Evolutionary conservation across 306 rosid genomes (phyloP), one percentile per base, ranked within the genome.

Genomic region (Glycine tomentella): DNA sequence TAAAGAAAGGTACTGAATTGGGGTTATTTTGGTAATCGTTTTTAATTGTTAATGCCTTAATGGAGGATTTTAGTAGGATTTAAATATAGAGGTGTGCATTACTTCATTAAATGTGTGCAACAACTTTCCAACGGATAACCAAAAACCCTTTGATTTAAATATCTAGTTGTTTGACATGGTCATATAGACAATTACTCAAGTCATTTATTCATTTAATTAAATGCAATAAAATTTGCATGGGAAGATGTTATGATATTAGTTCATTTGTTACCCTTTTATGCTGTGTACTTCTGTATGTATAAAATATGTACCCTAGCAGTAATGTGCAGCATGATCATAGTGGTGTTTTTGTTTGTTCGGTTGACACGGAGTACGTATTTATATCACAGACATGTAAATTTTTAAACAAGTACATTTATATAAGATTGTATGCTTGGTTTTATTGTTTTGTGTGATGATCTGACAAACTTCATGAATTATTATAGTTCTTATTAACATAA

Each of bases 401-500:
- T 1, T 6, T 15, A 15, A n/a, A 55, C 61, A 55, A 57, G 5
- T 17, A 57, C 63, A 57, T 55, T 55, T 55, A 55, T 55, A 55
- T 55, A 55, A 55, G 10, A 56, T 56, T 1, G 9, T 9, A 20
- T 17, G 36, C 36, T 58, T 58, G 64, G 34, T 20, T 58, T 57
- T 17, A 58, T 17, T 58, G 36, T 17, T 25, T 25, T 42, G 31
- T 15, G 6, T 58, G 13, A 58, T 58, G 17, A 17, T 36, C 64
- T 79, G 48, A 25, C 69, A 10, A 70, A 53, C 59, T 76, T 80
- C 75, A 44, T 77, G 72, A 72, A 65, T 49, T 51, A 4, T 42
- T 20, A 10, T 57, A 38, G 42, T 56, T 80, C 63, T 73, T 76
- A 55, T 65, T n/a, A 69, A 15, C 20, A 20, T 58, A 38, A 58